Conservation (phyloP, 768 basidiomycete species). For the Panaeolus cyanescens region DNA sequence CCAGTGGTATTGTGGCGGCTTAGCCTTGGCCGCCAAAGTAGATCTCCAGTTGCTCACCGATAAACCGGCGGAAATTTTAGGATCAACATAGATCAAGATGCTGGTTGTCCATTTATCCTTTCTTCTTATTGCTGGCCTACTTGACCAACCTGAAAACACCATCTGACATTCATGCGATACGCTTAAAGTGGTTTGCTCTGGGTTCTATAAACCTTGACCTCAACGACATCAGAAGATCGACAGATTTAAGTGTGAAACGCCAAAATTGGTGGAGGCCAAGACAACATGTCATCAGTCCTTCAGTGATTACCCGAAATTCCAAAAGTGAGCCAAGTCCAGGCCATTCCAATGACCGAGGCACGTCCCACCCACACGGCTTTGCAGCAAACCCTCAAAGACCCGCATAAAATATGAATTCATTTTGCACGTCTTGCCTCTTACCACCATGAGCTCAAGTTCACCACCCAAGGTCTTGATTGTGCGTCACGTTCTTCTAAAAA, state of each 20-base stretch:
- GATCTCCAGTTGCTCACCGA: not conserved
- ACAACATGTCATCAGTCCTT: not conserved
- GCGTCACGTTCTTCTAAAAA: constrained; percentile 5
- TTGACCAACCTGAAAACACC: not conserved
- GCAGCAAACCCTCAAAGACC: not conserved
- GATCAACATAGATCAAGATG: not conserved
- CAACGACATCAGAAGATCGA: not conserved
- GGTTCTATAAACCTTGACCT: not conserved
- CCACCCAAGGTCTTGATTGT: constrained; percentile 25
- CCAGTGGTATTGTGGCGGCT: too few relatives aligned
- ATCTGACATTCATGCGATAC: not conserved
- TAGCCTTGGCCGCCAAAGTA: not conserved
- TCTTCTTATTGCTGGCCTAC: not conserved
- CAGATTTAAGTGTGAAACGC: not conserved
- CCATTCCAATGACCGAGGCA: not conserved
- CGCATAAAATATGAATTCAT: not conserved
- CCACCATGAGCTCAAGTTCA: constrained; percentile 1
- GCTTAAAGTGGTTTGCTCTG: not conserved
- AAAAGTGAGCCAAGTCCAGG: not conserved
- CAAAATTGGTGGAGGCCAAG: not conserved
- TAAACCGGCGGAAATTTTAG: not conserved
- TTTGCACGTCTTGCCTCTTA: not conserved
- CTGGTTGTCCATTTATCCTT: not conserved
- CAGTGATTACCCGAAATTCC: constrained; percentile 1
- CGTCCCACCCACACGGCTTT: not conserved